Percentiles rank a stretch among this genome's conserved stretches.
Conservation (phyloP, 106 monocot species). For the Agapanthus africanus region DNA sequence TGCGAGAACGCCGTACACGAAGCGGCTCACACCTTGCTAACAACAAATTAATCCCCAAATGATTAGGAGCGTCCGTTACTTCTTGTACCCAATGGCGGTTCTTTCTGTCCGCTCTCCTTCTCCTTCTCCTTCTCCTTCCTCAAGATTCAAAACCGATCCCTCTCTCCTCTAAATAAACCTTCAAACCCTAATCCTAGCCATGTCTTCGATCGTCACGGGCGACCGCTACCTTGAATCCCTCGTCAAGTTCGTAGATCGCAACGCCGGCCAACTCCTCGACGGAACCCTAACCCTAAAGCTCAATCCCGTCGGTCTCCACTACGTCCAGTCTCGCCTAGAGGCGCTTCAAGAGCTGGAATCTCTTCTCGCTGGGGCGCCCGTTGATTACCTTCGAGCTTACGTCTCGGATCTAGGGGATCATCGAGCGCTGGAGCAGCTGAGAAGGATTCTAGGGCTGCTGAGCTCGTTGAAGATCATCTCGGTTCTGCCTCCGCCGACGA, state of each 20-base stretch:
- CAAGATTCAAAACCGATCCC: too few species aligned
- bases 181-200: too few species aligned
- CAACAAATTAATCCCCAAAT: too few species aligned
- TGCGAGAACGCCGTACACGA: too few species aligned
- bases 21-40: too few species aligned
- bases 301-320: conserved; percentile 86
- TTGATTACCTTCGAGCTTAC: conserved; percentile 92
- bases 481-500: conserved; percentile 29
- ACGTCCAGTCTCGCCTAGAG: conserved; percentile 86
- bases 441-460: conserved; percentile 70
- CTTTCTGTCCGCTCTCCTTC: too few species aligned
- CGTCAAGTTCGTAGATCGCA: conserved; percentile 54
- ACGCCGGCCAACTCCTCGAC: conserved; percentile 63
- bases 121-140: too few species aligned
- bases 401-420: conserved; percentile 97
- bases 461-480: conserved; percentile 69
- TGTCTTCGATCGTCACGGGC: conserved; percentile 74
- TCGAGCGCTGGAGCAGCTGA: conserved; percentile 85
- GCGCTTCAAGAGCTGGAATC: conserved; percentile 72
- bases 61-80: too few species aligned
- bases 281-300: conserved; percentile 73
- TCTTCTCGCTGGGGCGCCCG: conserved; percentile 63
- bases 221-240: conserved; percentile 84
- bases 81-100: too few species aligned
- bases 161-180: too few species aligned